These are phyloP conservation scores for rapeseed (Brassica napus) DNA, from an alignment of 345 rosid species.

Conservation along the genomic window DNA sequence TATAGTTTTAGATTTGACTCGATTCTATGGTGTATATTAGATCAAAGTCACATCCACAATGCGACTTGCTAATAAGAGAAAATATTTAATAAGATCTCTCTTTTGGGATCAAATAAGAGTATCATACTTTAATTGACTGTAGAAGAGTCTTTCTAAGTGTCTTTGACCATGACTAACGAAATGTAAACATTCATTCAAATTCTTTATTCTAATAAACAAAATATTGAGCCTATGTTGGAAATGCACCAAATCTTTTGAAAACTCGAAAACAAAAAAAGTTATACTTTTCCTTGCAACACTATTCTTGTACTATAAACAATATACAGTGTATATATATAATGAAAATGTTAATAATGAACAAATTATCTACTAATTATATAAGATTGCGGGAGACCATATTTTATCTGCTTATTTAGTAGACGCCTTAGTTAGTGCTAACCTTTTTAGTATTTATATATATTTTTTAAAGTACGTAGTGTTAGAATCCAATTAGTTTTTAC, in stretches of 20 bases:
- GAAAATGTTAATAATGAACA: not conserved
- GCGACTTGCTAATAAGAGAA: conserved; percentile 5
- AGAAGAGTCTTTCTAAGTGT: conserved; percentile 35
- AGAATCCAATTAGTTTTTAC: not conserved
- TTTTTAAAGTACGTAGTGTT: not conserved
- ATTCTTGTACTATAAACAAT: not conserved
- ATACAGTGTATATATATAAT: not conserved
- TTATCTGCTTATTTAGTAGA: not conserved
- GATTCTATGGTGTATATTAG: not conserved
- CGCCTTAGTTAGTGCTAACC: not conserved
- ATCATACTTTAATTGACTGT: conserved; percentile 30
- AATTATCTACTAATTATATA: not conserved
- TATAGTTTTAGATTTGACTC: conserved; percentile 8
- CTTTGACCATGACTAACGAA: conserved; percentile 33
- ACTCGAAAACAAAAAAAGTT: not conserved
- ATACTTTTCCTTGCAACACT: conserved; percentile 1
- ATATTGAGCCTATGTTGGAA: not conserved
- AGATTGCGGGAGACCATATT: too few relatives aligned
- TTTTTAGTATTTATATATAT: not conserved
- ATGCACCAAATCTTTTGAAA: conserved; percentile 34
- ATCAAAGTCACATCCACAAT: not conserved
- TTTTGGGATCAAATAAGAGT: conserved; percentile 13
- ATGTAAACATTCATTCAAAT: not conserved
- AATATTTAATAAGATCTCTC: not conserved
- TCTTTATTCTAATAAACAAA: not conserved